These are phyloP conservation scores for Mycogone perniciosa DNA, from an alignment of 2,329 filamentous ascomycete genomes.

Conservation along the genomic window DNA sequence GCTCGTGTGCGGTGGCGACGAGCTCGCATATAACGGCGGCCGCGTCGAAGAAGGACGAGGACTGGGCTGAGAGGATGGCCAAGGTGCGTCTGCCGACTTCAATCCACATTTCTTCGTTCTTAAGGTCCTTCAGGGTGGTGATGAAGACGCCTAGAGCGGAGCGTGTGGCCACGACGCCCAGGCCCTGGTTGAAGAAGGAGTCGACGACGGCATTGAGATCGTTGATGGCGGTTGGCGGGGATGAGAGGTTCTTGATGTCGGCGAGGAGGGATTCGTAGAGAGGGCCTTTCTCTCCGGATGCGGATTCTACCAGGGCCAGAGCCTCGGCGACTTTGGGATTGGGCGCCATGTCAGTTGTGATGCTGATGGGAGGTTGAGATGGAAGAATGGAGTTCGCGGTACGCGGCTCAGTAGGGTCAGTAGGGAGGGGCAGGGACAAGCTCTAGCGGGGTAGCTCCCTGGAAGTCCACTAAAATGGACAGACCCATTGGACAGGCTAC, in stretches of 20 bases:
- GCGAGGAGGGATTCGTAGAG: conserved; percentile 42
- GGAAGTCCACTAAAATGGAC: conserved; percentile 1
- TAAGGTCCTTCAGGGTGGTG: conserved; percentile 52
- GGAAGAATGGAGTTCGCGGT: neutral
- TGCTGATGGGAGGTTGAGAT: neutral
- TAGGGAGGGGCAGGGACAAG: conserved; percentile 14
- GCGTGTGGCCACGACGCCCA: conserved; percentile 71
- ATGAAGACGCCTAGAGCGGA: conserved; percentile 64
- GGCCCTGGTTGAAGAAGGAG: conserved; percentile 59
- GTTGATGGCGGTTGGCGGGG: conserved; percentile 32
- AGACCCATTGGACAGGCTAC: too few relatives aligned
- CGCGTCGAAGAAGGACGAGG: conserved; percentile 73
- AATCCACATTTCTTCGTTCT: conserved; percentile 61
- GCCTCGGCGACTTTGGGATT: conserved; percentile 37
- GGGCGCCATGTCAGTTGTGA: conserved; percentile 28
- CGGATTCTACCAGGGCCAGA: conserved; percentile 34
- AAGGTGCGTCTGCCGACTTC: conserved; percentile 71
- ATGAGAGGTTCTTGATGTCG: conserved; percentile 36
- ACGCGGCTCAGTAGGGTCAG: conserved; percentile 1
- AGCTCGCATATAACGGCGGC: conserved; percentile 72
- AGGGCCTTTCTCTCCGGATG: conserved; percentile 36
- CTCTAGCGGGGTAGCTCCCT: conserved; percentile 20
- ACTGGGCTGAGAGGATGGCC: conserved; percentile 54
- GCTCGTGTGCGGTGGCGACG: conserved; percentile 76
- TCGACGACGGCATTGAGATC: conserved; percentile 64